Evolutionary conservation across 805 yeast genomes (phyloP), one percentile per base, ranked within the genome.

Genomic region (Sugiyamaella lignohabitans): DNA sequence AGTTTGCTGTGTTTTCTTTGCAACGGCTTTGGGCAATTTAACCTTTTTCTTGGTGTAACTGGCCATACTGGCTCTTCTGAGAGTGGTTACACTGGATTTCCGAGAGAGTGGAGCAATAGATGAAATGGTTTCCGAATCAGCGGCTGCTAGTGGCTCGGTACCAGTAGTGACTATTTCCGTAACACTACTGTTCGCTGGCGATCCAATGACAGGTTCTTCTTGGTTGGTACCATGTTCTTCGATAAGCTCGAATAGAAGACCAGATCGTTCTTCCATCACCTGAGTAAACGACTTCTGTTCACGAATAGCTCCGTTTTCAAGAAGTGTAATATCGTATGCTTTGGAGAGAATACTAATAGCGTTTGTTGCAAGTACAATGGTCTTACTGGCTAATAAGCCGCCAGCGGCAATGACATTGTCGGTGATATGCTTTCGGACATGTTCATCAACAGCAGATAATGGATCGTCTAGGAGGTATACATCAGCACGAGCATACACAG

Each of bases 361-460:
- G 65, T 87, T 87, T 5, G 96, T 87, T 5, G 94, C 87, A 59
- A 87, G 72, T 35, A 87, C 69, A 58, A 76, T 80, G 54, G 91
- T 79, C 64, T 85, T 86, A 19, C 82, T 57, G 35, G 75, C 75
- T 55, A 87, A 69, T 50, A 87, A 68, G 46, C 96, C 96, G 30
- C 14, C 85, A 79, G 27, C 91, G 84, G 80, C 49, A 85, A 86
- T 59, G 75, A 58, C 83, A 4, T 84, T 80, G 54, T 80, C 82
- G 54, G 85, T 80, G 57, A 93, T 71, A 60, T 87, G 95, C 54
- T 79, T 80, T 10, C 96, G 91, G 53, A 93, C 98, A 63, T 93
- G 98, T 58, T 88, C 97, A 67, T 93, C 98, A 37, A 93, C 98
- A 21, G 98, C 98, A 62, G 95, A 84, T 50, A 93, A 74, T 6